Evolutionary conservation across 1,284 basidiomycete species (phyloP).

Genomic region (Heterobasidion parviporum): DNA sequence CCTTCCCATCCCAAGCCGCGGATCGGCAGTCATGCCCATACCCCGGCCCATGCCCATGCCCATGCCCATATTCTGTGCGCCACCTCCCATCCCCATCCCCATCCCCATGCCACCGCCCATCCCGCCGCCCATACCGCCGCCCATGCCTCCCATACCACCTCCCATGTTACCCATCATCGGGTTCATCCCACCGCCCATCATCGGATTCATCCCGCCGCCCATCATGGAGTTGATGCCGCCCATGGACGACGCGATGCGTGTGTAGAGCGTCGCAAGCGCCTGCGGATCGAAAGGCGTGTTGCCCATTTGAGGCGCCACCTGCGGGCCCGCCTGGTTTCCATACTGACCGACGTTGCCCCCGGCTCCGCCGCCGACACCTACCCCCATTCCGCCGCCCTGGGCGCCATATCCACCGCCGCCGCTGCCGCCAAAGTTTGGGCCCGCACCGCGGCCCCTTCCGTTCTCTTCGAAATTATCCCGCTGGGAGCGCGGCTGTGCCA

Average conservation of each 20-base stretch:
- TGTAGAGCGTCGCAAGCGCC: constrained; percentile 72
- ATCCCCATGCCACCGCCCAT: constrained; percentile 11
- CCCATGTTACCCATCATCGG: constrained; percentile 28
- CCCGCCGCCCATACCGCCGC: constrained; percentile 4
- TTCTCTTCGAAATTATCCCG: constrained; percentile 41
- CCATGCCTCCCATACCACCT: constrained; percentile 34
- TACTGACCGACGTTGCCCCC: constrained; percentile 9
- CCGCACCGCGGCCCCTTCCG: constrained; percentile 16
- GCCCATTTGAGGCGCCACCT: constrained; percentile 14
- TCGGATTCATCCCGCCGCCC: constrained; percentile 28
- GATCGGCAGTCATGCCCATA: constrained; percentile 19
- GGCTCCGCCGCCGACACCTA: not conserved
- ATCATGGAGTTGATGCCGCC: constrained; percentile 37
- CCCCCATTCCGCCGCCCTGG: not conserved
- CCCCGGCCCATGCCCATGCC: constrained; percentile 18
- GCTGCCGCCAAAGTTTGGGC: constrained; percentile 25
- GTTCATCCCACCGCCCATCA: constrained; percentile 42
- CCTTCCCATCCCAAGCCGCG: constrained; percentile 31
- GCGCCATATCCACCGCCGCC: constrained; percentile 14
- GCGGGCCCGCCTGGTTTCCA: constrained; percentile 14
- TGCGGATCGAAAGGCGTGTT: constrained; percentile 73
- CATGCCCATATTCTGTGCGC: constrained; percentile 2
- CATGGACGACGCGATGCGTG: constrained; percentile 76
- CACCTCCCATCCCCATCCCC: constrained; percentile 1
- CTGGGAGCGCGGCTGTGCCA: constrained; percentile 82